A percentile compares a stretch with the other conserved stretches of the same genome.
Conservation (phyloP, 331 rosid genomes). For the Pyracantha coccinea region DNA sequence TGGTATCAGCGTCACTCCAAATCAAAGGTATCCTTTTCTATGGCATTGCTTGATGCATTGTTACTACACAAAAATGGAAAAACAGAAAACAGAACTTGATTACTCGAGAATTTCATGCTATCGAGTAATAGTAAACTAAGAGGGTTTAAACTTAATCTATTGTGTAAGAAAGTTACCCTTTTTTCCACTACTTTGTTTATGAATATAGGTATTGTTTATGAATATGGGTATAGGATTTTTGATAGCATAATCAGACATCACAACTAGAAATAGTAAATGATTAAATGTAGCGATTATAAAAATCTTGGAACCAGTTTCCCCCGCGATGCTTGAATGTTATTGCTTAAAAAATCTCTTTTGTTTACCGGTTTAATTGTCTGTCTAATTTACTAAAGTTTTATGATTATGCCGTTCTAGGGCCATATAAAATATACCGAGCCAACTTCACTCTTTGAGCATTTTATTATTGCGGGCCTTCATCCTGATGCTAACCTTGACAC, state of each 20-base stretch:
- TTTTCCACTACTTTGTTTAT: background rate
- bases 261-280: background rate
- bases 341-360: background rate
- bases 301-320: background rate
- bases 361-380: background rate
- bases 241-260: background rate
- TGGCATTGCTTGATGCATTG: background rate
- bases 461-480: constrained; percentile 85
- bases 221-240: background rate
- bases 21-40: constrained; percentile 43
- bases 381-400: constrained; percentile 17
- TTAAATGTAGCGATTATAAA: background rate
- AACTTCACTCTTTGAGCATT: constrained; percentile 77
- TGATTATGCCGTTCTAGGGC: constrained; percentile 50
- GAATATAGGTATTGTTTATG: background rate
- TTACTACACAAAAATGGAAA: background rate
- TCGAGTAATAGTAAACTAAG: background rate
- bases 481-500: constrained; percentile 69
- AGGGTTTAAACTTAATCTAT: background rate
- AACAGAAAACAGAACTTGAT: background rate
- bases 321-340: background rate
- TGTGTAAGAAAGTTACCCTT: background rate
- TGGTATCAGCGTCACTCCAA: constrained; percentile 93
- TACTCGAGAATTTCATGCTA: background rate
- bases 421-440: constrained; percentile 56